Conservation (phyloP, 257 asterid species). For the Penstemon newberryi region DNA sequence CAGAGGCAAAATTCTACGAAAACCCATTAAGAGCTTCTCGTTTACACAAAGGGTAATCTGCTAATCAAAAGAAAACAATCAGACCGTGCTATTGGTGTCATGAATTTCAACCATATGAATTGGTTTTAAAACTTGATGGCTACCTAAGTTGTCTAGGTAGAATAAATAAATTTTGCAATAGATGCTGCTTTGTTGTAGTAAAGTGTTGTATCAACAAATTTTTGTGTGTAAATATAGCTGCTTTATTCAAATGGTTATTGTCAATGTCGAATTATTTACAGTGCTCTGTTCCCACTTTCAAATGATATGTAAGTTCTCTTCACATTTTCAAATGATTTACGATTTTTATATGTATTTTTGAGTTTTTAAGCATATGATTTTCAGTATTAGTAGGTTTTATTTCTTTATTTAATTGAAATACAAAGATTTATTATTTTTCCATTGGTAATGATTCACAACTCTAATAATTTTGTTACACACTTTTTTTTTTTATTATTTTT, state of each 20-base stretch:
- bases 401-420: too few species aligned
- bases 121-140: neutral
- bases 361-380: too few species aligned
- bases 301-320: too few species aligned
- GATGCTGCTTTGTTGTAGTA: neutral
- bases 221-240: neutral
- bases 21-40: slow-evolving; percentile 26
- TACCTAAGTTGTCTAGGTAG: neutral
- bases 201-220: neutral
- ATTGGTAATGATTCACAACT: too few species aligned
- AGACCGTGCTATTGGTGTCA: slow-evolving; percentile 1
- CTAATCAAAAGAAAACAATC: slow-evolving; percentile 17
- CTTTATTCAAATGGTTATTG: neutral
- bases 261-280: neutral
- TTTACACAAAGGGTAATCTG: slow-evolving; percentile 3
- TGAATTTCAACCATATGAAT: neutral
- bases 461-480: too few species aligned
- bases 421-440: too few species aligned
- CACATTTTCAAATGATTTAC: too few species aligned
- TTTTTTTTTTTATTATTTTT: too few species aligned
- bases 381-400: too few species aligned
- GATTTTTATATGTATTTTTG: too few species aligned
- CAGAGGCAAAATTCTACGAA: slow-evolving; percentile 48
- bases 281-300: neutral
- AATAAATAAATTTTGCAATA: neutral